Percentiles rank a stretch among this genome's conserved stretches.
Conservation (phyloP, 2,329 filamentous ascomycete species). For the Endothia cerciana region DNA sequence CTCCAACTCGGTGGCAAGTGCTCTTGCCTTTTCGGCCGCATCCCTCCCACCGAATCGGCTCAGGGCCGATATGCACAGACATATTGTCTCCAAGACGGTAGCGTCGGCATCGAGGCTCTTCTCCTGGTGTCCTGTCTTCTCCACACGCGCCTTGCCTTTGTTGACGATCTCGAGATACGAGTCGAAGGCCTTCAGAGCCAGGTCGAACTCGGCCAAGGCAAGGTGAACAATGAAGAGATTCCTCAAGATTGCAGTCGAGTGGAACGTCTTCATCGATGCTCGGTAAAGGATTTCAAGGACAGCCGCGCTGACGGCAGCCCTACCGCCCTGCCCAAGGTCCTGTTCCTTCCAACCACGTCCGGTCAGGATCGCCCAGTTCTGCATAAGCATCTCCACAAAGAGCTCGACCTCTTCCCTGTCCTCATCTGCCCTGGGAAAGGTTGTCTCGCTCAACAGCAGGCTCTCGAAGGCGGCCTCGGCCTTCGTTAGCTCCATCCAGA, state of each 20-base stretch:
- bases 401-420: constrained; percentile 77
- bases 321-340: constrained; percentile 81
- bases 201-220: constrained; percentile 85
- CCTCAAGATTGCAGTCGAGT: constrained; percentile 86
- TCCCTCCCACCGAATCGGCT: constrained; percentile 78
- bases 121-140: constrained; percentile 75
- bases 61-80: constrained; percentile 77
- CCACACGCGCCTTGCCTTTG: constrained; percentile 80
- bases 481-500: constrained; percentile 76
- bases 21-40: constrained; percentile 78
- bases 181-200: constrained; percentile 88
- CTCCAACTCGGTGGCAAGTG: constrained; percentile 72
- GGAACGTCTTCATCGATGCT: constrained; percentile 90
- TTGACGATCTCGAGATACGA: constrained; percentile 89
- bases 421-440: constrained; percentile 84
- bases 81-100: constrained; percentile 75
- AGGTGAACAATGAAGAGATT: constrained; percentile 88
- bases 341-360: constrained; percentile 79
- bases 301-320: constrained; percentile 72
- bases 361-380: constrained; percentile 83
- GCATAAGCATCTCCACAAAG: constrained; percentile 78
- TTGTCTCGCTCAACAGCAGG: constrained; percentile 75
- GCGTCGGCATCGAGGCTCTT: constrained; percentile 77
- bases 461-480: constrained; percentile 81
- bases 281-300: constrained; percentile 89